phyloP scores from a whole-genome alignment of 257 asterid genomes.

The Solanum medicagineum region DNA sequence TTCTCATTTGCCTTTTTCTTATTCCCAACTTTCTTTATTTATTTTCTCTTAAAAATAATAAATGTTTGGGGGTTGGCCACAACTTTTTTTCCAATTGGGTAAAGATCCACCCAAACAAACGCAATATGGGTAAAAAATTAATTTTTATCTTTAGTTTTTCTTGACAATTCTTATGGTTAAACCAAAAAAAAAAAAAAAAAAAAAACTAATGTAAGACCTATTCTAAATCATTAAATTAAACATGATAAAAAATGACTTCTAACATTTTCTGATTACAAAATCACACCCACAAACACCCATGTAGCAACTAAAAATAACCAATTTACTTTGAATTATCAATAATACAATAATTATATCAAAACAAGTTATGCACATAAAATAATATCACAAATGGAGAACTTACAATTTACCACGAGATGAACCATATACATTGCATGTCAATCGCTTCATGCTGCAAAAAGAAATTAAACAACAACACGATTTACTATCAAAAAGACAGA shows the following conservation, averaged over 20 bases:
- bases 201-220: neutral
- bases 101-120: neutral
- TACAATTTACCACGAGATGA: constrained; percentile 75
- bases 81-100: neutral
- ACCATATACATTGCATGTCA: constrained; percentile 43
- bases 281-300: neutral
- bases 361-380: neutral
- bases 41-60: neutral
- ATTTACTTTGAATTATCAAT: constrained; percentile 5
- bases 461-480: neutral
- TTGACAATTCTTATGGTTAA: neutral
- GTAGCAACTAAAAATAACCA: constrained; percentile 10
- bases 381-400: constrained; percentile 12
- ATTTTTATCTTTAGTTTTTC: constrained; percentile 1
- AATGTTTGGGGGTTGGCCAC: neutral
- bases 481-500: neutral
- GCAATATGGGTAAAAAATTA: constrained; percentile 17
- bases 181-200: no score
- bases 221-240: neutral
- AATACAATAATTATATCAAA: neutral
- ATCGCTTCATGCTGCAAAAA: constrained; percentile 60
- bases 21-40: neutral
- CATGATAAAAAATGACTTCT: neutral
- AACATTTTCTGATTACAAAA: constrained; percentile 15
- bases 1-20: neutral